These are phyloP conservation scores for Phalaenopsis equestris DNA, from an alignment of 106 monocot species.

Conservation along the genomic window DNA sequence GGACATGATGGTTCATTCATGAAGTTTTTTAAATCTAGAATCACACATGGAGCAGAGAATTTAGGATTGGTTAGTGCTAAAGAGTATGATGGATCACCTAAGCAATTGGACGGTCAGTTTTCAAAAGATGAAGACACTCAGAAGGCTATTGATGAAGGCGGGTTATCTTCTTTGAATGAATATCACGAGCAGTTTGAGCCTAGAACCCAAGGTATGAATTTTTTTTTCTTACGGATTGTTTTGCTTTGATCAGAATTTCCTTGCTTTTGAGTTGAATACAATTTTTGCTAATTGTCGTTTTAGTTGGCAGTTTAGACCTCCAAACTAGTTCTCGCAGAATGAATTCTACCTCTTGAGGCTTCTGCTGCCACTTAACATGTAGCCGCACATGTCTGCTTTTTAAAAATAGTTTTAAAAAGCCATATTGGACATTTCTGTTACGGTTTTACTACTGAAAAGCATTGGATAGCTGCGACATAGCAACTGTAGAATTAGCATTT, in stretches of 20 bases:
- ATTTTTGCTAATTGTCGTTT: background rate
- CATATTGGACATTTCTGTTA: background rate
- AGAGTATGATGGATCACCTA: constrained; percentile 11
- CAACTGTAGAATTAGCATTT: background rate
- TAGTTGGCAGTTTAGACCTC: background rate
- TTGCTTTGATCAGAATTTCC: constrained; percentile 7
- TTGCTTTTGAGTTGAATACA: background rate
- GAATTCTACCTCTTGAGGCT: background rate
- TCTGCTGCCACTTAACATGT: background rate
- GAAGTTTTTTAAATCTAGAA: constrained; percentile 11
- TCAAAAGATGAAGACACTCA: constrained; percentile 13
- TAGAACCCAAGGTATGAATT: constrained; percentile 26
- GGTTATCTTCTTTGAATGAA: constrained; percentile 11
- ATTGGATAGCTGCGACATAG: background rate
- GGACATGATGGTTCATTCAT: constrained; percentile 10
- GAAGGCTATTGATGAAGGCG: constrained; percentile 15
- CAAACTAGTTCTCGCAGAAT: background rate
- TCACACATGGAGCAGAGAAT: constrained; percentile 8
- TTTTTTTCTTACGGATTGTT: background rate
- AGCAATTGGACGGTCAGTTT: constrained; percentile 10
- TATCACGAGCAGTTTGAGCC: constrained; percentile 8
- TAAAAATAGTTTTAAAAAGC: background rate
- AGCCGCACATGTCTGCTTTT: background rate
- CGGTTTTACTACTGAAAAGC: background rate
- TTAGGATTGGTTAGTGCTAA: constrained; percentile 3